phyloP scores from a whole-genome alignment of 2,329 filamentous ascomycete species.

The Calonectria multiphialidica region DNA sequence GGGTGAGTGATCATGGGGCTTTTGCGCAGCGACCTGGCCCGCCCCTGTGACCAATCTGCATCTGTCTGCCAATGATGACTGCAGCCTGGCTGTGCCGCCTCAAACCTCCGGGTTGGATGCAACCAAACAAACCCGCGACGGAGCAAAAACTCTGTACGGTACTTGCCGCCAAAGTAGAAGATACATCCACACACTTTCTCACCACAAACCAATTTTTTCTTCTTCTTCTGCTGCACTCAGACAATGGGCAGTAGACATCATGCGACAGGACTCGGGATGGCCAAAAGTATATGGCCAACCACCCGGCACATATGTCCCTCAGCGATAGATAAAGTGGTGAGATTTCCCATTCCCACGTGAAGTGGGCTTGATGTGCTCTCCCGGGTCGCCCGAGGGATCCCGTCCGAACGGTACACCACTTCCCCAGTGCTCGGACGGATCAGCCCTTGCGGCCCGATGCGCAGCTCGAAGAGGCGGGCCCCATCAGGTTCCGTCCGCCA shows the following conservation, averaged over 20 bases:
- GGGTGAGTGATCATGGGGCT: slow-evolving; percentile 17
- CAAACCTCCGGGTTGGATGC: slow-evolving; percentile 7
- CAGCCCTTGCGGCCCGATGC: slow-evolving; percentile 46
- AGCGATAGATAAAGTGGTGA: slow-evolving; percentile 18
- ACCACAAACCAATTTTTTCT: neutral
- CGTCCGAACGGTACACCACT: slow-evolving; percentile 33
- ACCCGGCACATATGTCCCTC: neutral
- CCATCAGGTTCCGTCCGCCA: slow-evolving; percentile 37
- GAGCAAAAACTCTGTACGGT: slow-evolving; percentile 1
- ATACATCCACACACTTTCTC: neutral
- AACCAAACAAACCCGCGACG: neutral
- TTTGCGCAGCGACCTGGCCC: neutral
- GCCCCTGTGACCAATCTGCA: slow-evolving; percentile 14
- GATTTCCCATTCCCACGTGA: slow-evolving; percentile 38
- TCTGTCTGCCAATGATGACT: slow-evolving; percentile 13
- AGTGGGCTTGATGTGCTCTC: slow-evolving; percentile 42
- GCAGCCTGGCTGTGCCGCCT: slow-evolving; percentile 18
- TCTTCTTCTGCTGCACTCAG: neutral
- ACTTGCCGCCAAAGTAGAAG: neutral
- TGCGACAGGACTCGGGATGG: neutral
- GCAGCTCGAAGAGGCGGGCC: slow-evolving; percentile 40
- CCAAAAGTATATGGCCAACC: neutral
- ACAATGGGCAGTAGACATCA: neutral
- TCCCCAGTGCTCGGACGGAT: slow-evolving; percentile 39
- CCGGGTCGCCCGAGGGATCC: slow-evolving; percentile 36